phyloP scores from a whole-genome alignment of 345 rosid genomes.

The Stellera chamaejasme region DNA sequence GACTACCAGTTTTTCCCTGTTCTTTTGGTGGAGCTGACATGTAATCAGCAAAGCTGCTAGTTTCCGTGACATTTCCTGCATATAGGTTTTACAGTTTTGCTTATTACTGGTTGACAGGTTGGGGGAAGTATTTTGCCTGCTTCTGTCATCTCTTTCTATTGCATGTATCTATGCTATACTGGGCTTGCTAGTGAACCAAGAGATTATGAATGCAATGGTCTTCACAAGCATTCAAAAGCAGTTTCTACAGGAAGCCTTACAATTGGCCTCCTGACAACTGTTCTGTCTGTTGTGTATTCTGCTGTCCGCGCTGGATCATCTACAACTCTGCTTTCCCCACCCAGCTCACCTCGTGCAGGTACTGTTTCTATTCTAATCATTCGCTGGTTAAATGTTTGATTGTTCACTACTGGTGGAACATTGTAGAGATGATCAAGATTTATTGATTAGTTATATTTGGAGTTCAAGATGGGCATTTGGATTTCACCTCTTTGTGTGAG shows the following conservation, averaged over 20 bases:
- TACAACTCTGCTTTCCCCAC: conserved; percentile 72
- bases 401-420: too few species aligned
- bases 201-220: conserved; percentile 87
- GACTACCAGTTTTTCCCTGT: neutral
- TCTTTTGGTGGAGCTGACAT: neutral
- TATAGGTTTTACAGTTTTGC: too few species aligned
- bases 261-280: conserved; percentile 78
- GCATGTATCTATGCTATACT: conserved; percentile 95
- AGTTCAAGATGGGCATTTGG: neutral
- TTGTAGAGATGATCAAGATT: too few species aligned
- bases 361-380: neutral
- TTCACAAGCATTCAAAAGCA: conserved; percentile 86
- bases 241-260: conserved; percentile 85
- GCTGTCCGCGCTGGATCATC: conserved; percentile 99
- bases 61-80: too few species aligned
- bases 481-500: neutral
- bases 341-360: conserved; percentile 96
- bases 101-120: conserved; percentile 41
- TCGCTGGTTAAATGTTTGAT: too few species aligned
- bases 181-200: conserved; percentile 98
- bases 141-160: conserved; percentile 79
- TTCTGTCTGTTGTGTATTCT: conserved; percentile 89
- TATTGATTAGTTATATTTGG: too few species aligned
- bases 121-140: conserved; percentile 95
- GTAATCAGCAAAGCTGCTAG: too few species aligned